Percentiles rank a stretch among this genome's conserved stretches.
Conservation (phyloP, 2,329 filamentous ascomycete species). For the Fusarium sp. region DNA sequence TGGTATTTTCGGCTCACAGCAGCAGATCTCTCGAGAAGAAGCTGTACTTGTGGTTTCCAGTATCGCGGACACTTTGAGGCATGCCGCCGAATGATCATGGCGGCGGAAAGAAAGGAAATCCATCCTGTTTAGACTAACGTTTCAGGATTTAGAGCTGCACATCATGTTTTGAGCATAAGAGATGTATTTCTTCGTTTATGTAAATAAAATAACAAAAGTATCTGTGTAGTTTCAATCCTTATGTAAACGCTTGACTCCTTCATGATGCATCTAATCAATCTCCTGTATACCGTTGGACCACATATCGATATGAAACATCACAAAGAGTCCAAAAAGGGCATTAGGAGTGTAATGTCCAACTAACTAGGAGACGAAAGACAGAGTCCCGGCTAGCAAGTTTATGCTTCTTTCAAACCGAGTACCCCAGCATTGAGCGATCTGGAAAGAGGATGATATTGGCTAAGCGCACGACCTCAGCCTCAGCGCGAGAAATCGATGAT, state of each 20-base stretch:
- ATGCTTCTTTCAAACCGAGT: constrained; percentile 35
- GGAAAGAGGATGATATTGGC: constrained; percentile 67
- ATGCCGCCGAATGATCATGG: background rate
- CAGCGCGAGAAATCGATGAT: constrained; percentile 49
- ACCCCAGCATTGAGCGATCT: constrained; percentile 52
- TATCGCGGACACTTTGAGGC: constrained; percentile 34
- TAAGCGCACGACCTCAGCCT: constrained; percentile 61
- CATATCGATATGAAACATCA: background rate
- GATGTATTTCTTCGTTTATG: background rate
- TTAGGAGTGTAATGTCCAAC: background rate
- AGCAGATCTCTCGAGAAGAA: constrained; percentile 37
- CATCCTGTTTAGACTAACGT: background rate
- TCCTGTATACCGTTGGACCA: background rate
- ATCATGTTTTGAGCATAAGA: background rate
- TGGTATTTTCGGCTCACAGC: constrained; percentile 51
- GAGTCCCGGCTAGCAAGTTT: background rate
- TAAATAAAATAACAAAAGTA: background rate
- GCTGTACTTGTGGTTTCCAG: constrained; percentile 39
- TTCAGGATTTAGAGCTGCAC: background rate
- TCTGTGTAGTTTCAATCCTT: constrained; percentile 5
- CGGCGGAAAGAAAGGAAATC: background rate
- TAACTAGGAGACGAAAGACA: background rate
- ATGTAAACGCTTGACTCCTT: constrained; percentile 17
- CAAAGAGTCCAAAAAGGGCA: background rate
- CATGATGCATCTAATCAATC: constrained; percentile 12